These are phyloP conservation scores for Diaporthe nobilis DNA, from an alignment of 2,329 filamentous ascomycete species.

Conservation along the genomic window DNA sequence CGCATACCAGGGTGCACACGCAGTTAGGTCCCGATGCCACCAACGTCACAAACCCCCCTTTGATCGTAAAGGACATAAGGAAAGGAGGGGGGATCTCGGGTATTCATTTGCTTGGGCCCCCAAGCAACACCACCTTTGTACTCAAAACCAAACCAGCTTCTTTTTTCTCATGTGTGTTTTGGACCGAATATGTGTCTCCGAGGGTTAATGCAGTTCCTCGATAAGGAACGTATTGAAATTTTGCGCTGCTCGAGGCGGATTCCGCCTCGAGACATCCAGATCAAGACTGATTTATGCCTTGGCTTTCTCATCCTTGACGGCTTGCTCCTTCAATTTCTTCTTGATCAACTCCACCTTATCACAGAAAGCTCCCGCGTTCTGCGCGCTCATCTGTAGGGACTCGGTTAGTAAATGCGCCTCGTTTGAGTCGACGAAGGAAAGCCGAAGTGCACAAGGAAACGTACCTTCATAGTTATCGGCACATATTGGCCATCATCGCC, in stretches of 20 bases:
- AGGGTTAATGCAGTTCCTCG: not conserved
- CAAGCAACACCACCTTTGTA: slow-evolving; percentile 24
- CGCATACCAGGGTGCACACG: slow-evolving; percentile 2
- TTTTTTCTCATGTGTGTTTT: slow-evolving; percentile 11
- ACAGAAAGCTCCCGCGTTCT: slow-evolving; percentile 67
- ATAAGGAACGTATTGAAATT: not conserved
- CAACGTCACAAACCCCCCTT: slow-evolving; percentile 35
- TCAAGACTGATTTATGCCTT: not conserved
- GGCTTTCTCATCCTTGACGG: slow-evolving; percentile 14
- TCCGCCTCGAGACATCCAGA: not conserved
- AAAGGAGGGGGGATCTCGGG: slow-evolving; percentile 37
- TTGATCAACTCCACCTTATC: slow-evolving; percentile 65
- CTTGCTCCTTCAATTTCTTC: slow-evolving; percentile 57
- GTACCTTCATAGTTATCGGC: slow-evolving; percentile 73
- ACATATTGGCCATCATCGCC: slow-evolving; percentile 67
- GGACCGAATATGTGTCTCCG: not conserved
- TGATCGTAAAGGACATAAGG: slow-evolving; percentile 27
- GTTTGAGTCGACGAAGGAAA: not conserved
- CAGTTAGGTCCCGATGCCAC: slow-evolving; percentile 14
- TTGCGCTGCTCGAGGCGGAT: not conserved
- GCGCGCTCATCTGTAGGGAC: slow-evolving; percentile 63
- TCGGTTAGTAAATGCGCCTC: not conserved
- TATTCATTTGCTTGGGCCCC: slow-evolving; percentile 37
- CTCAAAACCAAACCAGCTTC: slow-evolving; percentile 16
- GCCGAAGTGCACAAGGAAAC: slow-evolving; percentile 42